Percentiles rank a stretch among this genome's conserved stretches.
phyloP scores from a whole-genome alignment of 257 asterid species.

The Avicennia marina region DNA sequence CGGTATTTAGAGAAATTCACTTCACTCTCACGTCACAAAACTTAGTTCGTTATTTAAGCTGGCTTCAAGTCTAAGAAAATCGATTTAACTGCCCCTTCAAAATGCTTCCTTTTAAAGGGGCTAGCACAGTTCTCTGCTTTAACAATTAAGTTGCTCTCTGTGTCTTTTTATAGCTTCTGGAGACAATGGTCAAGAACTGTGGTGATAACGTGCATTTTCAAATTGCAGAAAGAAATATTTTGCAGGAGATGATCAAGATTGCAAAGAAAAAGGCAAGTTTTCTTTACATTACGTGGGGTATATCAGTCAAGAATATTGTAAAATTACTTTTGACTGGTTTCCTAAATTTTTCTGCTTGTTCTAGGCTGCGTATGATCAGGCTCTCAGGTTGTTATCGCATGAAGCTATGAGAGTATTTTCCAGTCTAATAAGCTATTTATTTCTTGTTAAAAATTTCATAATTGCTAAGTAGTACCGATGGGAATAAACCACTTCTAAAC shows the following conservation, averaged over 20 bases:
- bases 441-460: too few species aligned
- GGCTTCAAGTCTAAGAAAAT: not conserved
- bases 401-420: too few species aligned
- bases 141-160: constrained; percentile 10
- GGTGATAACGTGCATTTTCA: constrained; percentile 86
- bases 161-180: constrained; percentile 59
- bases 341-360: not conserved
- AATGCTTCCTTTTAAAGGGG: not conserved
- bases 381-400: too few species aligned
- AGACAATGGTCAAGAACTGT: constrained; percentile 96
- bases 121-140: not conserved
- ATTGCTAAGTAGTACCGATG: too few species aligned
- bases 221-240: constrained; percentile 73
- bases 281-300: not conserved
- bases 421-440: too few species aligned
- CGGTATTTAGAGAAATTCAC: constrained; percentile 39
- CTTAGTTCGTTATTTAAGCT: not conserved
- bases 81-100: too few species aligned
- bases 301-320: not conserved
- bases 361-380: too few species aligned
- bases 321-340: not conserved
- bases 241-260: constrained; percentile 85
- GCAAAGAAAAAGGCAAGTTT: constrained; percentile 72
- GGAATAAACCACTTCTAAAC: too few species aligned
- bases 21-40: not conserved